phyloP scores from a whole-genome alignment of 2,329 filamentous ascomycete species.

The Alternaria sp. region DNA sequence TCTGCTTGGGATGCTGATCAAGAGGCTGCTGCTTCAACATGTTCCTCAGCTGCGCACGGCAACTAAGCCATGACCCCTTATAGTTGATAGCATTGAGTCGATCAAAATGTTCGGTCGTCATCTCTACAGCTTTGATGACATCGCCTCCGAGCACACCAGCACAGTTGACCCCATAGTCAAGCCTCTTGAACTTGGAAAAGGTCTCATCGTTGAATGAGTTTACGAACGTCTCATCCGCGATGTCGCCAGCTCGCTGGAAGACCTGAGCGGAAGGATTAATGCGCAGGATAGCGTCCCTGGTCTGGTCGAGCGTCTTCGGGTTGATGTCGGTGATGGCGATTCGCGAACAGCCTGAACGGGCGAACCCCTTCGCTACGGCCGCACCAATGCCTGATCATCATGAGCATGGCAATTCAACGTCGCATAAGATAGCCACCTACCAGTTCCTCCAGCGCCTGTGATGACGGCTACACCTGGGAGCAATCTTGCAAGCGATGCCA shows the following conservation, averaged over 20 bases:
- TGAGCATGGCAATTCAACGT: background rate
- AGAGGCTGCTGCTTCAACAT: conserved; percentile 60
- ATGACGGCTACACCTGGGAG: conserved; percentile 42
- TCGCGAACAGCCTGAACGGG: conserved; percentile 56
- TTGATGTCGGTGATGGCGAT: conserved; percentile 62
- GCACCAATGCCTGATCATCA: conserved; percentile 59
- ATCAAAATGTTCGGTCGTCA: conserved; percentile 58
- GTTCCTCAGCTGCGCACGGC: conserved; percentile 56
- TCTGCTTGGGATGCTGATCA: conserved; percentile 42
- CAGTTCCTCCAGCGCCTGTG: conserved; percentile 45
- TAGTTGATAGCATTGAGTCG: conserved; percentile 63
- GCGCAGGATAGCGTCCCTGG: conserved; percentile 26
- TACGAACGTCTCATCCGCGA: conserved; percentile 57
- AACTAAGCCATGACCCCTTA: conserved; percentile 63
- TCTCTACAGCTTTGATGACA: conserved; percentile 54
- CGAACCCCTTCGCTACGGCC: conserved; percentile 60
- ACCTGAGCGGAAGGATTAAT: conserved; percentile 38
- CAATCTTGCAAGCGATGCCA: conserved; percentile 19
- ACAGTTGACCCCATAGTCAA: conserved; percentile 65
- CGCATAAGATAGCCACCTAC: conserved; percentile 14
- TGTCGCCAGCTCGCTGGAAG: conserved; percentile 53
- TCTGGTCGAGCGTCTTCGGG: conserved; percentile 50
- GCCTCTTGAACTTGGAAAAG: conserved; percentile 49
- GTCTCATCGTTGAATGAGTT: conserved; percentile 50
- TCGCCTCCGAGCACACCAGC: conserved; percentile 59